Percentiles rank a stretch among this genome's conserved stretches.
phyloP scores from a whole-genome alignment of 805 yeast species.

The Candida qinlingensis region DNA sequence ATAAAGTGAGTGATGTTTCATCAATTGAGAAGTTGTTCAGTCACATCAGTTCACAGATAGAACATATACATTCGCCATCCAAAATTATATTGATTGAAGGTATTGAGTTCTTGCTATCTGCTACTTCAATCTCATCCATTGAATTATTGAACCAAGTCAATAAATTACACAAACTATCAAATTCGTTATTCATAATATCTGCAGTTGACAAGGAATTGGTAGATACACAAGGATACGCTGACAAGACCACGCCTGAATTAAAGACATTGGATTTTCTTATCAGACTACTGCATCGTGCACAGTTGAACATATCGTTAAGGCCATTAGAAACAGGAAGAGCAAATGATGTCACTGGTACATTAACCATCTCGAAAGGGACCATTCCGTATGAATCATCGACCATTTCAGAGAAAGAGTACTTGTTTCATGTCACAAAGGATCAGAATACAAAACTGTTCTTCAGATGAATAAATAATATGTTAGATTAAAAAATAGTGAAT shows the following conservation, averaged over 20 bases:
- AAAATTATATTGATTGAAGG: conserved; percentile 39
- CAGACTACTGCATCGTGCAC: conserved; percentile 45
- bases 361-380: conserved; percentile 53
- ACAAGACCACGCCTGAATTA: conserved; percentile 31
- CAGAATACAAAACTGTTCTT: conserved; percentile 34
- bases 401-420: conserved; percentile 56
- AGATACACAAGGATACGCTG: conserved; percentile 20
- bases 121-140: conserved; percentile 34
- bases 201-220: conserved; percentile 37
- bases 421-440: conserved; percentile 56
- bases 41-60: conserved; percentile 5
- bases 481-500: background rate
- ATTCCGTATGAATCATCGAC: conserved; percentile 15
- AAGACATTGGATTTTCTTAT: conserved; percentile 43
- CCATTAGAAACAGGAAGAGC: conserved; percentile 81
- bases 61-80: background rate
- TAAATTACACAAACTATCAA: conserved; percentile 29
- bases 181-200: conserved; percentile 33
- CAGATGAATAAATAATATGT: conserved; percentile 22
- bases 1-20: conserved; percentile 26
- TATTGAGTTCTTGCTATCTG: conserved; percentile 40
- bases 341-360: conserved; percentile 70
- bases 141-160: conserved; percentile 31
- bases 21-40: conserved; percentile 13
- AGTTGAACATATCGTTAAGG: conserved; percentile 47